A percentile compares a stretch with the other conserved stretches of the same genome.
phyloP scores from a whole-genome alignment of 1,139 yeast genomes.

The Arxiozyma bovina region DNA sequence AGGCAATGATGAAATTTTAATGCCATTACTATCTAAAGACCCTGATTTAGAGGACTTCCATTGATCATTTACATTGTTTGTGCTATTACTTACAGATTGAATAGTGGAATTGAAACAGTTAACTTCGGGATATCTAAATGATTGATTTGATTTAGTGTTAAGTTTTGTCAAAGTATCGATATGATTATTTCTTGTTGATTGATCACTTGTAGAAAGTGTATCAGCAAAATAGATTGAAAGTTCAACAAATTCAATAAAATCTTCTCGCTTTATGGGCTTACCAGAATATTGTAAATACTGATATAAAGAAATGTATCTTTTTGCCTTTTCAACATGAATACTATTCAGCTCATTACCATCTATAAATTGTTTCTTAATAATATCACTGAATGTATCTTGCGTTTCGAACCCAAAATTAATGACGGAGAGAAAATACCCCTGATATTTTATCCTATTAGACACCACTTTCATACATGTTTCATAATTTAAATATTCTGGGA shows the following conservation, averaged over 20 bases:
- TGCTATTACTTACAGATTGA: not conserved
- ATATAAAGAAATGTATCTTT: slow-evolving; percentile 46
- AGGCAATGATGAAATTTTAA: not conserved
- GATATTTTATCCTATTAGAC: slow-evolving; percentile 27
- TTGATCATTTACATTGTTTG: not conserved
- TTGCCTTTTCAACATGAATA: slow-evolving; percentile 22
- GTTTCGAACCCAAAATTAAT: slow-evolving; percentile 12
- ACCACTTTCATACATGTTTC: slow-evolving; percentile 24
- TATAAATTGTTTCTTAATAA: slow-evolving; percentile 18
- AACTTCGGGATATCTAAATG: not conserved
- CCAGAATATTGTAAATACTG: slow-evolving; percentile 67
- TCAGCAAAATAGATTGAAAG: slow-evolving; percentile 29
- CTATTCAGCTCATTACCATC: slow-evolving; percentile 9
- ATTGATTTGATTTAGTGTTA: slow-evolving; percentile 1
- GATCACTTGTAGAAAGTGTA: slow-evolving; percentile 4
- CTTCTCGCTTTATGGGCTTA: slow-evolving; percentile 47
- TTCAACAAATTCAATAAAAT: slow-evolving; percentile 55
- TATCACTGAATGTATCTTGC: slow-evolving; percentile 23
- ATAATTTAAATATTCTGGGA: slow-evolving; percentile 28
- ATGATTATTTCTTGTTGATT: not conserved
- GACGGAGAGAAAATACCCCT: slow-evolving; percentile 23
- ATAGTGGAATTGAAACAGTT: not conserved
- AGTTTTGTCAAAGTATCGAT: not conserved
- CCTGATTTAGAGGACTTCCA: not conserved
- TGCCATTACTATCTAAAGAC: not conserved